Evolutionary conservation across 2,329 filamentous ascomycete genomes (phyloP).

Genomic region (Shiraia sp.): DNA sequence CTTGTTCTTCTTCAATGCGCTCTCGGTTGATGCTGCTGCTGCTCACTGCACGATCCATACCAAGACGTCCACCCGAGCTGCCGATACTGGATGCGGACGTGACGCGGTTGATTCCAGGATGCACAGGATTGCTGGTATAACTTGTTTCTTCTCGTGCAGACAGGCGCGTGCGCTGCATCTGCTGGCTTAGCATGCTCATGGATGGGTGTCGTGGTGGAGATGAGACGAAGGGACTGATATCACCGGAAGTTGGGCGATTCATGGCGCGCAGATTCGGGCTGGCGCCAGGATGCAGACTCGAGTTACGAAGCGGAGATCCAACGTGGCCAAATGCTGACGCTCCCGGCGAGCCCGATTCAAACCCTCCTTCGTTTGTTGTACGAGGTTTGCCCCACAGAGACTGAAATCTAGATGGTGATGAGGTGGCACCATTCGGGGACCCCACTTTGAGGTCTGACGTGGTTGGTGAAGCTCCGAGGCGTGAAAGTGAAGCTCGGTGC

Average conservation of each 20-base stretch:
- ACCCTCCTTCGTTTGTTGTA: constrained; percentile 54
- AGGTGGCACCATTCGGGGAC: constrained; percentile 56
- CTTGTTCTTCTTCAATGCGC: constrained; percentile 48
- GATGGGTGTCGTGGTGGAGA: constrained; percentile 61
- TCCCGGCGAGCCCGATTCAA: constrained; percentile 43
- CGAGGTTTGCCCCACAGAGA: constrained; percentile 58
- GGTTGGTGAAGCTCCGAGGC: constrained; percentile 53
- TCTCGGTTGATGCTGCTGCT: constrained; percentile 47
- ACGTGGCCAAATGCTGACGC: constrained; percentile 61
- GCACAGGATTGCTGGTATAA: constrained; percentile 41
- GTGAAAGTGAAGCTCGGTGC: constrained; percentile 53
- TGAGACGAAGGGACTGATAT: constrained; percentile 56
- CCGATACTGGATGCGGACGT: constrained; percentile 38
- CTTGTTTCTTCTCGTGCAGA: constrained; percentile 37
- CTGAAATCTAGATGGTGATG: constrained; percentile 66
- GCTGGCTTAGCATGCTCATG: constrained; percentile 66
- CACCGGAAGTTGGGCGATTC: constrained; percentile 52
- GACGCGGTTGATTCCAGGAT: constrained; percentile 69
- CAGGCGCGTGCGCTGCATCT: constrained; percentile 53
- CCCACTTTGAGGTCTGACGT: constrained; percentile 50
- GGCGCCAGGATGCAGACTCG: constrained; percentile 55
- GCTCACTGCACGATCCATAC: constrained; percentile 45
- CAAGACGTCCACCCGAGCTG: constrained; percentile 34
- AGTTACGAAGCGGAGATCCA: constrained; percentile 68
- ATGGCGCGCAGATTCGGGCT: constrained; percentile 58